phyloP scores from a whole-genome alignment of 352 stramenopile genomes.

The Phytophthora megakarya region DNA sequence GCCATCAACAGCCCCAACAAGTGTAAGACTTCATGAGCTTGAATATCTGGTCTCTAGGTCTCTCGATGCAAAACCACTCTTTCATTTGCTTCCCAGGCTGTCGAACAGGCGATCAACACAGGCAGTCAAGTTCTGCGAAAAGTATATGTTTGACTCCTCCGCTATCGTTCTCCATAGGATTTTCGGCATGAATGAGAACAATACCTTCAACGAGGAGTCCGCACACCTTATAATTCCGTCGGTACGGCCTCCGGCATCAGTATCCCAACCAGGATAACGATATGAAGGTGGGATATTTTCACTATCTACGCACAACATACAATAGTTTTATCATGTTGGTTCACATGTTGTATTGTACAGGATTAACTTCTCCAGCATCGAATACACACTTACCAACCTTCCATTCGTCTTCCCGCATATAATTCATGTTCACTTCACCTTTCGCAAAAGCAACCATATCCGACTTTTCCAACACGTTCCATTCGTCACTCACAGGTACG shows the following conservation, averaged over 20 bases:
- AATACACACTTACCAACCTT: neutral
- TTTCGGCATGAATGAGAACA: constrained; percentile 18
- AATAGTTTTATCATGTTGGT: constrained; percentile 4
- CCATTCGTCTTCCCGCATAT: neutral
- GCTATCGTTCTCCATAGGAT: neutral
- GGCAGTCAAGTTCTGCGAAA: neutral
- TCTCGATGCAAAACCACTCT: constrained; percentile 3
- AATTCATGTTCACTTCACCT: neutral
- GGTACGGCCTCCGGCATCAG: neutral
- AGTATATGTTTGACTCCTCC: constrained; percentile 1
- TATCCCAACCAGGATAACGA: neutral
- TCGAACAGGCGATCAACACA: constrained; percentile 5
- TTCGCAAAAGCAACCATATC: constrained; percentile 2
- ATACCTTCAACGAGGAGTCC: constrained; percentile 3
- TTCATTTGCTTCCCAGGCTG: neutral
- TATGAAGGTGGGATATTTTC: neutral
- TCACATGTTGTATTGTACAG: too few relatives aligned
- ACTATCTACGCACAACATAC: constrained; percentile 9
- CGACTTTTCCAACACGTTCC: neutral
- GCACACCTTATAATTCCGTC: neutral
- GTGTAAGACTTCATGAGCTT: constrained; percentile 3
- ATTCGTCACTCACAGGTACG: too few relatives aligned
- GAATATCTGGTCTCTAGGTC: constrained; percentile 3
- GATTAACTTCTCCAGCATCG: too few relatives aligned
- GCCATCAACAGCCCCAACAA: constrained; percentile 5